Evolutionary conservation across 2,329 filamentous ascomycete species (phyloP).

Genomic region (Ophiostoma novo-ulmi): DNA sequence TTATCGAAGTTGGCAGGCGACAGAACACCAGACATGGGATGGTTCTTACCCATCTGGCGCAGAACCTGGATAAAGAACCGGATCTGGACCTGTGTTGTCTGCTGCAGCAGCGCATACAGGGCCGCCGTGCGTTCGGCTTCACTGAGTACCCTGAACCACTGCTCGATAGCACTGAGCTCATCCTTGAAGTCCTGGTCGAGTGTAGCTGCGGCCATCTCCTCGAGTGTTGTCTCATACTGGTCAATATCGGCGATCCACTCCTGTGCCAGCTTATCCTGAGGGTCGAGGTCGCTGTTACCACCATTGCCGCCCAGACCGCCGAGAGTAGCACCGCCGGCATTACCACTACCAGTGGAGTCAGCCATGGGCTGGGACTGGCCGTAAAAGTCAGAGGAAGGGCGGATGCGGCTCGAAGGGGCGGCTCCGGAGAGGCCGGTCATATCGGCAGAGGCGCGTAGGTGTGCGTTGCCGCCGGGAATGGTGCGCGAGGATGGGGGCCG

Average conservation of each 20-base stretch:
- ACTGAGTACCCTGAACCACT: constrained; percentile 97
- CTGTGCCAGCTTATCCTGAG: constrained; percentile 87
- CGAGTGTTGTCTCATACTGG: constrained; percentile 95
- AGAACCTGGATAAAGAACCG: constrained; percentile 98
- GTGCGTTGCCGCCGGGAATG: constrained; percentile 66
- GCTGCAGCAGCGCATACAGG: constrained; percentile 89
- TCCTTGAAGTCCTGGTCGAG: constrained; percentile 99
- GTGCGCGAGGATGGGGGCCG: constrained; percentile 76
- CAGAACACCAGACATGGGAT: constrained; percentile 92
- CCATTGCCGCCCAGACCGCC: constrained; percentile 39
- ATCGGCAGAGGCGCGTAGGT: constrained; percentile 90
- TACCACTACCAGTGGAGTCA: constrained; percentile 51
- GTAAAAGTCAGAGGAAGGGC: constrained; percentile 92
- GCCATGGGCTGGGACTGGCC: constrained; percentile 60
- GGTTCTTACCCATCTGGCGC: constrained; percentile 97
- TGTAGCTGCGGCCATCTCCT: constrained; percentile 98
- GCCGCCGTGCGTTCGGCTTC: constrained; percentile 95
- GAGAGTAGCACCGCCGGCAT: constrained; percentile 47
- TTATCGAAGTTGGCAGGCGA: constrained; percentile 97
- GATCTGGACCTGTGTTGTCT: constrained; percentile 98
- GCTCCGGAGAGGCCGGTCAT: constrained; percentile 75
- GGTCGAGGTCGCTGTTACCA: constrained; percentile 66
- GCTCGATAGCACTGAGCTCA: constrained; percentile 95
- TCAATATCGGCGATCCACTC: constrained; percentile 99
- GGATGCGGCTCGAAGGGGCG: constrained; percentile 68